phyloP scores from a whole-genome alignment of 345 rosid genomes.

The Eucalyptus melliodora region DNA sequence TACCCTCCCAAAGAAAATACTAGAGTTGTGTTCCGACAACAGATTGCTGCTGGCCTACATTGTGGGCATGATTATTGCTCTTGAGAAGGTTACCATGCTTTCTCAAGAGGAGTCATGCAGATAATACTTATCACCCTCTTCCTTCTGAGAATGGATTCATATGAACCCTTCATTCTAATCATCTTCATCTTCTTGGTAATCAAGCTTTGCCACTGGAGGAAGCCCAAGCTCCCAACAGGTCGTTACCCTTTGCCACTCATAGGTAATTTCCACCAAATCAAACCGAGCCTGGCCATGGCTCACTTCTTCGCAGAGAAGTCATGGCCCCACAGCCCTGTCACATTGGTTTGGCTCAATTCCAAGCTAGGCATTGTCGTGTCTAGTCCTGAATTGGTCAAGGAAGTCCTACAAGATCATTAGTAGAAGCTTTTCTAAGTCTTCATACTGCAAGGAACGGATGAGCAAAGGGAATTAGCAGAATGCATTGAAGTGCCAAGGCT shows the following conservation, averaged over 20 bases:
- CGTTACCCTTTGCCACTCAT: conserved; percentile 65
- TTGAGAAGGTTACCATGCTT: background rate
- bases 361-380: conserved; percentile 55
- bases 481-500: background rate
- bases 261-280: conserved; percentile 76
- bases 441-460: background rate
- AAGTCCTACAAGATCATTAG: conserved; percentile 51
- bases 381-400: conserved; percentile 54
- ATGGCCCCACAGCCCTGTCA: conserved; percentile 52
- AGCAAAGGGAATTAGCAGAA: background rate
- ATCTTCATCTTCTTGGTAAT: background rate
- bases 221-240: conserved; percentile 71
- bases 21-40: background rate
- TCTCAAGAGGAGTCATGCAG: background rate
- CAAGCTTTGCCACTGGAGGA: conserved; percentile 16
- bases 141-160: background rate
- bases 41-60: background rate
- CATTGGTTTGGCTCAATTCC: conserved; percentile 91
- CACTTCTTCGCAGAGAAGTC: conserved; percentile 81
- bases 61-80: background rate
- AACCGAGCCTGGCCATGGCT: conserved; percentile 43
- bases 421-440: background rate
- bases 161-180: background rate
- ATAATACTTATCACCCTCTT: background rate
- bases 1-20: background rate